A percentile compares a stretch with the other conserved stretches of the same genome.
These are phyloP conservation scores for Fusarium graminum DNA, from an alignment of 2,329 filamentous ascomycete genomes.

Conservation along the genomic window DNA sequence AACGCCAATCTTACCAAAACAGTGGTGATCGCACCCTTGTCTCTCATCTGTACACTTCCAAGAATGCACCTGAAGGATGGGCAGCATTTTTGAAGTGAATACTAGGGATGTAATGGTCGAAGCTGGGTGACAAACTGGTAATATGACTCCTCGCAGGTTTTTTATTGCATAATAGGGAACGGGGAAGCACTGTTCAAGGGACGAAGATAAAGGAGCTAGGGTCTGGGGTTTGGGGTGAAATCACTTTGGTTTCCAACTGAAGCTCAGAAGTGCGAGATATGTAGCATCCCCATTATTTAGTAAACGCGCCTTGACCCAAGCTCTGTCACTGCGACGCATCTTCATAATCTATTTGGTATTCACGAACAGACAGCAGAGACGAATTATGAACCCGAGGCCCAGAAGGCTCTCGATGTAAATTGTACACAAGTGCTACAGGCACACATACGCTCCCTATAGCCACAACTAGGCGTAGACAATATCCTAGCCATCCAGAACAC, in stretches of 20 bases:
- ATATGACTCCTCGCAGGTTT: not conserved
- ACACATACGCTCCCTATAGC: constrained; percentile 25
- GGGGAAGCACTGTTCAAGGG: no score
- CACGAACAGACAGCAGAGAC: constrained; percentile 2
- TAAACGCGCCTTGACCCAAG: not conserved
- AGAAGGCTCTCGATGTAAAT: constrained; percentile 29
- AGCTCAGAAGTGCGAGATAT: no score
- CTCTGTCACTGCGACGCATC: not conserved
- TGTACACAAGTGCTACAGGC: constrained; percentile 36
- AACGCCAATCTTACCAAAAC: constrained; percentile 48
- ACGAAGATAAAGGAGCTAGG: no score
- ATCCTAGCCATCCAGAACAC: constrained; percentile 55
- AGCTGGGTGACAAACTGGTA: no score
- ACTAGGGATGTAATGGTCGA: not conserved
- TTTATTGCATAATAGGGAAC: not conserved
- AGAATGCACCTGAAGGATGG: constrained; percentile 35
- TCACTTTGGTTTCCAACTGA: no score
- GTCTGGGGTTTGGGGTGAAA: no score
- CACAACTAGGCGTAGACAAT: constrained; percentile 38
- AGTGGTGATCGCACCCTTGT: constrained; percentile 51
- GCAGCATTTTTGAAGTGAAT: constrained; percentile 28
- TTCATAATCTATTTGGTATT: not conserved
- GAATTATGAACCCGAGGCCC: constrained; percentile 21
- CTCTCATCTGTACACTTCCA: constrained; percentile 48
- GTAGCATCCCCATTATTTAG: no score